Evolutionary conservation across 2,329 filamentous ascomycete genomes (phyloP), one percentile per base, ranked within the genome.

Genomic region (Pseudocercospora macadamiae): DNA sequence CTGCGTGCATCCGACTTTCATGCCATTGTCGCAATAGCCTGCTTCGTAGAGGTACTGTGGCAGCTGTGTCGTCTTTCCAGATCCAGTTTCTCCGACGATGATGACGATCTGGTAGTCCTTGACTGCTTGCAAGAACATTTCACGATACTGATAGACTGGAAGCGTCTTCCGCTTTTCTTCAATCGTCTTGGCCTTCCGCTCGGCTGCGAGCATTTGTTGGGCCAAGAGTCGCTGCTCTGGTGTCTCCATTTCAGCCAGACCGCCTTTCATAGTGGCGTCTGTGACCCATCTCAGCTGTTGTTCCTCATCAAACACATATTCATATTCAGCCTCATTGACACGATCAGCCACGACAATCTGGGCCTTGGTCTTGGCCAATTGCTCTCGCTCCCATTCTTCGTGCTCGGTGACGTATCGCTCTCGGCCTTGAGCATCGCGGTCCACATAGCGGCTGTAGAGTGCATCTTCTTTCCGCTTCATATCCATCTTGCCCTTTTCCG

Each of bases 311-410:
- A 99, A 87, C 12, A 99, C 90, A 71, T 93, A 96, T 67, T 95
- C 90, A 72, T 97, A 99, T 59, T 96, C 88, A 10, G 87, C 87
- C 64, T 92, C 87, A 53, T 93, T 87, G 12, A 89, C 86, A 32
- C 88, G 83, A 70, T 96, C 91, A 0, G 86, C 79, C 54, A 86
- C 85, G 65, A 86, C 83, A 59, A 96, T 91, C 72, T 96, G 92
- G 1, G 91, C 87, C 73, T 93, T 95, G 4, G 91, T 93, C 74
- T 96, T 96, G 57, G 87, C 83, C 0, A 89, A 84, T 76, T 97
- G 93, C 71, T 97, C 93, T 58, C 86, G 80, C 73, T 99, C 95
- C 93, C 93, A 99, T 70, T 96, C 90, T 62, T 99, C 93, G 64
- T 96, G 90, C 73, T 99, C 95, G 0, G 92, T 96, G 58, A 96